These are phyloP conservation scores for Sugiyamaella qingdaonensis DNA, from an alignment of 805 yeast species.

Conservation along the genomic window DNA sequence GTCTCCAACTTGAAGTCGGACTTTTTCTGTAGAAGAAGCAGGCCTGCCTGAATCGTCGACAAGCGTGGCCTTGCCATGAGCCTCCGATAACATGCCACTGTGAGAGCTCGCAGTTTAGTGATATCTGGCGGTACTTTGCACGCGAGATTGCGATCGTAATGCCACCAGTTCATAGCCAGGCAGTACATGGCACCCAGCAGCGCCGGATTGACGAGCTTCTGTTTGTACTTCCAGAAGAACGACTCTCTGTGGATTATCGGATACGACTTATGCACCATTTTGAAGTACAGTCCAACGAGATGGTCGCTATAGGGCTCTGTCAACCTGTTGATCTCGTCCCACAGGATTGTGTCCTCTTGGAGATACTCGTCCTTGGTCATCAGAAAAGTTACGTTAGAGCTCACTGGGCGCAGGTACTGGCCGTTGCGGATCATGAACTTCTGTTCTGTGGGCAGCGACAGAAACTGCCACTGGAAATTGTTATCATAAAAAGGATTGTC, in stretches of 20 bases:
- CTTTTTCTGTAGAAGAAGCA: slow-evolving; percentile 29
- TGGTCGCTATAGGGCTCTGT: slow-evolving; percentile 22
- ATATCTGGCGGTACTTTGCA: slow-evolving; percentile 20
- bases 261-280: slow-evolving; percentile 26
- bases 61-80: slow-evolving; percentile 31
- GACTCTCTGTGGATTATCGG: slow-evolving; percentile 25
- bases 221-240: slow-evolving; percentile 16
- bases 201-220: slow-evolving; percentile 22
- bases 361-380: slow-evolving; percentile 23
- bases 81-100: slow-evolving; percentile 20
- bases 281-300: slow-evolving; percentile 23
- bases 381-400: slow-evolving; percentile 23
- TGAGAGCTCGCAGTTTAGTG: slow-evolving; percentile 17
- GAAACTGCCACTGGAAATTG: slow-evolving; percentile 3
- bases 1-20: slow-evolving; percentile 11
- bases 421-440: slow-evolving; percentile 6
- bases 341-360: slow-evolving; percentile 17
- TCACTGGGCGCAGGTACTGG: slow-evolving; percentile 23
- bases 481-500: slow-evolving; percentile 13
- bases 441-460: background rate
- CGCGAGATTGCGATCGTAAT: slow-evolving; percentile 22
- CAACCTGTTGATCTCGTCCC: slow-evolving; percentile 20
- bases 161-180: slow-evolving; percentile 27
- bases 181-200: slow-evolving; percentile 26
- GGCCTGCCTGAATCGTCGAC: slow-evolving; percentile 36